These are phyloP conservation scores for Dicorynia guianensis DNA, from an alignment of 306 rosid species.

Conservation along the genomic window DNA sequence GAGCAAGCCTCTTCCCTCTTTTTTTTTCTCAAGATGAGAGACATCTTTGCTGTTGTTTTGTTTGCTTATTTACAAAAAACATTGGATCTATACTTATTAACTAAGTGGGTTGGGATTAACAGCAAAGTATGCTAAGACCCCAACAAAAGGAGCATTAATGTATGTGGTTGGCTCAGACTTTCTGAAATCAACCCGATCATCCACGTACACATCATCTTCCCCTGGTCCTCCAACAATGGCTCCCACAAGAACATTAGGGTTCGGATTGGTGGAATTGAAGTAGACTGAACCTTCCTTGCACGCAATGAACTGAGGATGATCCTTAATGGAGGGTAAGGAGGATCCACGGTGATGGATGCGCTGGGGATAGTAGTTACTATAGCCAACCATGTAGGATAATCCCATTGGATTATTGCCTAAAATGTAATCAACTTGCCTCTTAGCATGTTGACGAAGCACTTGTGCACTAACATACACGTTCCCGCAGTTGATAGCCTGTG, in stretches of 20 bases:
- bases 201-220: conserved; percentile 66
- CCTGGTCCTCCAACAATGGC: conserved; percentile 89
- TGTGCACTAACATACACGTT: conserved; percentile 60
- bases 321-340: conserved; percentile 73
- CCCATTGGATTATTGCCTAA: conserved; percentile 83
- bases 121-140: conserved; percentile 70
- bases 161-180: conserved; percentile 88
- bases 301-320: conserved; percentile 62
- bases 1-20: conserved; percentile 55
- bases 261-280: conserved; percentile 69
- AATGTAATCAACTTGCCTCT: conserved; percentile 81
- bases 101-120: conserved; percentile 58
- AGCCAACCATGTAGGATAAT: conserved; percentile 90
- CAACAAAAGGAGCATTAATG: conserved; percentile 90
- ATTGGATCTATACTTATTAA: conserved; percentile 23
- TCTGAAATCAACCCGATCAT: conserved; percentile 71
- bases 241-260: conserved; percentile 75
- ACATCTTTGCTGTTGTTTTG: conserved; percentile 29
- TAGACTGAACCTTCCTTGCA: conserved; percentile 77
- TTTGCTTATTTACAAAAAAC: conserved; percentile 33
- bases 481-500: conserved; percentile 67
- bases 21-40: conserved; percentile 62
- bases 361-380: conserved; percentile 63
- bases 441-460: conserved; percentile 66
- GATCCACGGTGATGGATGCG: conserved; percentile 90